Evolutionary conservation across 257 asterid genomes (phyloP), one percentile per base, ranked within the genome.

Genomic region (Solanum tacnaense): DNA sequence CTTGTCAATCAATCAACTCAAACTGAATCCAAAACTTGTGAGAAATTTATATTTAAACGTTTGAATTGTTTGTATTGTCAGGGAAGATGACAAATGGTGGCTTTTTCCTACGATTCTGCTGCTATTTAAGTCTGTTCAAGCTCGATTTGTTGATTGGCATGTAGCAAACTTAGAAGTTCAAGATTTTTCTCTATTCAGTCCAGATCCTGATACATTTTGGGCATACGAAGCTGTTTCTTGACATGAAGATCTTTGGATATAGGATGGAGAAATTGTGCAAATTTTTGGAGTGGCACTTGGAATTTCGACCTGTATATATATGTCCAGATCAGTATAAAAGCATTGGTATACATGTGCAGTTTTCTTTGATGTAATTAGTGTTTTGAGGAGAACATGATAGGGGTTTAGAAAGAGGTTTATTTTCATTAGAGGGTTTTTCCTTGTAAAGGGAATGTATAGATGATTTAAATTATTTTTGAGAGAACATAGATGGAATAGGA

Each of bases 51-150:
- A 29, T 82, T 29, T 29, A 82, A 20, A 49, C 56, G 29, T 82
- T 81, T 27, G 44, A 82, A 20, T 74, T 35, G 87, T 60, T 88
- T 89, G 20, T 56, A 62, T 88, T 91, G 86, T 60, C 98, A 95
- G 98, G 99, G 98, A 93, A 89, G 97, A 94, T 34, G 96, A 93
- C 65, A 92, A 91, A 86, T 95, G 98, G 98, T 96, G 98, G 99
- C 91, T 95, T 89, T 91, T 96, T 90, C 99, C 98, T 32, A 93
- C 95, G 1, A 92, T 95, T 90, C 92, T 96, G 91, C 81, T 96
- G 91, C 88, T 95, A 87, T 87, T 93, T 56, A 96, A 96, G 94
- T 92, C 92, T 6, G 87, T 93, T 87, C 98, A 96, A 93, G 98
- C 98, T 87, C 96, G 98, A 85, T 92, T 96, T 76, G 94, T 94